These are phyloP conservation scores for Bjerkandera adusta DNA, from an alignment of 1,284 basidiomycete genomes.

Conservation along the genomic window DNA sequence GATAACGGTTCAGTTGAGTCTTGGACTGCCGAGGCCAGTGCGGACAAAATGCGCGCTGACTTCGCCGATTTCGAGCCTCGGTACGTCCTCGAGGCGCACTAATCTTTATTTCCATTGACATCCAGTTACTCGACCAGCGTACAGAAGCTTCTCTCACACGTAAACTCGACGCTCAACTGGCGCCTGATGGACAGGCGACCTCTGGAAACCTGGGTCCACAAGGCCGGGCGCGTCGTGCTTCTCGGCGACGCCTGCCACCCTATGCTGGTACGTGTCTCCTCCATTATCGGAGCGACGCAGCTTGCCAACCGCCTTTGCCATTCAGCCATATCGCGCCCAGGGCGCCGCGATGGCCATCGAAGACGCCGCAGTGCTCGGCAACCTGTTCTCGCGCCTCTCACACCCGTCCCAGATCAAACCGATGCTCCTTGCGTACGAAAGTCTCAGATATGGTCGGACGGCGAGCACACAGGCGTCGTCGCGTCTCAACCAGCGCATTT, in stretches of 20 bases:
- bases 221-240: conserved; percentile 34
- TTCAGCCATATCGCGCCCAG: conserved; percentile 65
- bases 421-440: conserved; percentile 52
- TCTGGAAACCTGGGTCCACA: conserved; percentile 40
- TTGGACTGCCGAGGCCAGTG: conserved; percentile 43
- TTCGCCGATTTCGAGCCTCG: conserved; percentile 45
- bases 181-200: conserved; percentile 43
- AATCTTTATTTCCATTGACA: not conserved
- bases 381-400: conserved; percentile 49
- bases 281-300: not conserved
- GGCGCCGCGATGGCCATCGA: conserved; percentile 70
- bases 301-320: not conserved
- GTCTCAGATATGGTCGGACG: conserved; percentile 45
- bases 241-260: conserved; percentile 52
- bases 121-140: conserved; percentile 24
- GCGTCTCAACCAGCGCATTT: conserved; percentile 48
- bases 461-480: conserved; percentile 46
- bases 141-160: conserved; percentile 37
- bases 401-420: conserved; percentile 39
- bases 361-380: conserved; percentile 62
- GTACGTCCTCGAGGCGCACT: conserved; percentile 23
- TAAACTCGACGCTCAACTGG: conserved; percentile 43
- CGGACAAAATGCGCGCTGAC: conserved; percentile 43
- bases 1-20: conserved; percentile 45
- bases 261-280: conserved; percentile 50